A percentile compares a stretch with the other conserved stretches of the same genome.
Conservation (phyloP, 352 stramenopile genomes). For the Peronosclerospora sorghi region DNA sequence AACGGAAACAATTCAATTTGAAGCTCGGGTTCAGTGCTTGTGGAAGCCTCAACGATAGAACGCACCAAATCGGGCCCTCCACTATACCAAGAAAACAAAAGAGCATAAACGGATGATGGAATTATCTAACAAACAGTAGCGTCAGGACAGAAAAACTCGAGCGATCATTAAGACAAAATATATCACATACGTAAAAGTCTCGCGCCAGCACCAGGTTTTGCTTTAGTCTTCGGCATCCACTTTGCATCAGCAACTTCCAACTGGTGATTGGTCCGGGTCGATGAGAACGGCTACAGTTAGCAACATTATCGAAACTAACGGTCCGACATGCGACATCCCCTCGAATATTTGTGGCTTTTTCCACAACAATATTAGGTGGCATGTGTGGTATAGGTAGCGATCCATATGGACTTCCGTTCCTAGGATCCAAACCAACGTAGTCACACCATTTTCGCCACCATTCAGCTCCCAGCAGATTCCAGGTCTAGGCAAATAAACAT, state of each 20-base stretch:
- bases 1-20: conserved; percentile 74
- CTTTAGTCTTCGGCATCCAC: conserved; percentile 61
- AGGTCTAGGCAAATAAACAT: conserved; percentile 21
- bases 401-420: conserved; percentile 53
- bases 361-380: conserved; percentile 25
- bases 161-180: not conserved
- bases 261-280: conserved; percentile 72
- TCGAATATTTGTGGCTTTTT: conserved; percentile 21
- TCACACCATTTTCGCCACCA: conserved; percentile 81
- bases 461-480: too few relatives aligned
- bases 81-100: conserved; percentile 71
- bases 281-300: conserved; percentile 5
- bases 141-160: not conserved
- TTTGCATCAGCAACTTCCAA: conserved; percentile 65
- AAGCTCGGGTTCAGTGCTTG: conserved; percentile 16
- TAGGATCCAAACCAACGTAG: conserved; percentile 48
- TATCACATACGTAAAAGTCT: conserved; percentile 67
- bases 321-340: conserved; percentile 16
- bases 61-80: conserved; percentile 59
- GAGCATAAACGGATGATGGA: conserved; percentile 46
- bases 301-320: conserved; percentile 12
- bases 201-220: conserved; percentile 53
- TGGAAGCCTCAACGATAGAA: conserved; percentile 34
- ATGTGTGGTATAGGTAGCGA: conserved; percentile 44
- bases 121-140: conserved; percentile 37